Percentiles rank a stretch among this genome's conserved stretches.
Conservation (phyloP, 306 rosid genomes). For the Mimosa bimucronata region DNA sequence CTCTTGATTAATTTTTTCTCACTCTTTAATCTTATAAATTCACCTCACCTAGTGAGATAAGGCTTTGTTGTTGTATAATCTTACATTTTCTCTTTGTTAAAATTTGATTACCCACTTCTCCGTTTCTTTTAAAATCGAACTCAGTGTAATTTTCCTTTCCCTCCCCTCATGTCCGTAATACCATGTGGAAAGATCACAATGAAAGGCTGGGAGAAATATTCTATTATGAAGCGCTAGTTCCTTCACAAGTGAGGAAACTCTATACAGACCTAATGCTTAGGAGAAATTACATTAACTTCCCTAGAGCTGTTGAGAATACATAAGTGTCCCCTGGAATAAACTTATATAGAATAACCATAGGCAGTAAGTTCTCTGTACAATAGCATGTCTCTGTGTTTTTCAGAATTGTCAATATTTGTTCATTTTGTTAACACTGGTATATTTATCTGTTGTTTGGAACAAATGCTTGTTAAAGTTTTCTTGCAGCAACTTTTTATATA, state of each 20-base stretch:
- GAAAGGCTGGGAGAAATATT: not conserved
- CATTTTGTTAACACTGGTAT: not conserved
- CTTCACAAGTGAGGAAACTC: not conserved
- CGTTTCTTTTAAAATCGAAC: too few relatives aligned
- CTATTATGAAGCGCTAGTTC: not conserved
- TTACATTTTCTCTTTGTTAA: too few relatives aligned
- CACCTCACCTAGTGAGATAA: too few relatives aligned
- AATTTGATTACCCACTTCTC: too few relatives aligned
- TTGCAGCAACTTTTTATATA: too few relatives aligned
- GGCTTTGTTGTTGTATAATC: too few relatives aligned
- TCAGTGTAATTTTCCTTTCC: too few relatives aligned
- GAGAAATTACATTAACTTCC: not conserved
- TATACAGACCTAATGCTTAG: not conserved
- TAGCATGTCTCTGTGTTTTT: not conserved
- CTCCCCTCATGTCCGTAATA: not conserved
- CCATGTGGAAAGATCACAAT: not conserved
- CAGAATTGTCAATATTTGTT: not conserved
- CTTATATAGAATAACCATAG: not conserved
- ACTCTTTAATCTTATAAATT: too few relatives aligned
- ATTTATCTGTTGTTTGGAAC: slow-evolving; percentile 6
- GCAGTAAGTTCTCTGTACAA: not conserved
- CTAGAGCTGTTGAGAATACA: not conserved
- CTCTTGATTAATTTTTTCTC: too few relatives aligned
- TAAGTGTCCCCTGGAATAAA: not conserved
- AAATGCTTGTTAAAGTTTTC: not conserved